Evolutionary conservation across 305 asterid genomes (phyloP), one percentile per base, ranked within the genome.

Genomic region (Nicotiana rustica): DNA sequence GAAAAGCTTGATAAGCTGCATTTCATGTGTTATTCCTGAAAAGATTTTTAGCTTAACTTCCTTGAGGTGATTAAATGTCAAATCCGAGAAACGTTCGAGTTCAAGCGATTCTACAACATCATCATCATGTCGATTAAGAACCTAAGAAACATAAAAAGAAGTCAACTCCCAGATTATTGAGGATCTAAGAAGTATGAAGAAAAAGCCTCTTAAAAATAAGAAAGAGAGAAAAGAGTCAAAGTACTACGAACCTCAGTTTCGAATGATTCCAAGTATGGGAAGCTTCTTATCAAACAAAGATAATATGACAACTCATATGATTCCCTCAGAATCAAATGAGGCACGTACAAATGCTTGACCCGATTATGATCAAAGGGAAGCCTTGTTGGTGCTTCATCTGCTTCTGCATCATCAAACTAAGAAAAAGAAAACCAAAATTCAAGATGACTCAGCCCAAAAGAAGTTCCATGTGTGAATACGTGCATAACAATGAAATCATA

Each of bases 251-350:
- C 88, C 77, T 19, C 3, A 55, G 77, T 67, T 33, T 78, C 52
- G 6, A 86, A 4, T 36, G 62, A 17, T 29, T 70, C 57, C 67
- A 86, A 79, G 52, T 55, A 81, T 44, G 85, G 82, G 56, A 84
- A 81, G 67, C 86, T 86, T 84, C 82, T 69, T 0, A 86, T 71
- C 70, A 86, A 71, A 82, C 82, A 78, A 10, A 86, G 65, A 69
- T 49, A 64, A 84, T 31, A 68, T 0, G 81, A 62, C 55, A 86
- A 55, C 71, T 59, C 64, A 41, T 70, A 70, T 66, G 80, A 25
- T 67, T 68, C 55, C 8, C 29, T 60, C 29, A 84, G 52, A 35
- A 25, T 44, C 7, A 86, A 18, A 25, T 25, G 10, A 62, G 85
- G 73, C 13, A 86, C 18, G 21, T 29, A n/a, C 55, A 86, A 73